phyloP scores from a whole-genome alignment of 2,329 filamentous ascomycete genomes.

The Diaporthe nobilis region DNA sequence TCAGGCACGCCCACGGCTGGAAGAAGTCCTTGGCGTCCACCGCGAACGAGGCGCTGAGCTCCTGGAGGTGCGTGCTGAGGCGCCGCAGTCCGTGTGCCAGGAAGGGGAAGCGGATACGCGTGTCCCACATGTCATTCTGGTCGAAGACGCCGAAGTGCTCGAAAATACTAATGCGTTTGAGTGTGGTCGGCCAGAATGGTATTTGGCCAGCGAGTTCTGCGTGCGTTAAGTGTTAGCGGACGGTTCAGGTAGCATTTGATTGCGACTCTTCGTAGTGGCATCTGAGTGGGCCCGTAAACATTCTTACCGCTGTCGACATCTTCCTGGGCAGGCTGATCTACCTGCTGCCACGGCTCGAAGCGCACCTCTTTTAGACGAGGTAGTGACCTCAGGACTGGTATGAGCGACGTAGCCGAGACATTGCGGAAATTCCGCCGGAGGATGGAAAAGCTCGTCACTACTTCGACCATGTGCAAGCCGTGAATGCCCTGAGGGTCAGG shows the following conservation, averaged over 20 bases:
- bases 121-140: conserved; percentile 12
- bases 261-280: no score
- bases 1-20: conserved; percentile 41
- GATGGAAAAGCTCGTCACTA: conserved; percentile 38
- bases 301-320: conserved; percentile 41
- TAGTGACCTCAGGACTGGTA: conserved; percentile 36
- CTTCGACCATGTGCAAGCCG: conserved; percentile 38
- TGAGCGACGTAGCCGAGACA: conserved; percentile 38
- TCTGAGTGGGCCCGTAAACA: not conserved
- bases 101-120: conserved; percentile 31
- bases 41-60: conserved; percentile 39
- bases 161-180: conserved; percentile 41
- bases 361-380: conserved; percentile 40
- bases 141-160: conserved; percentile 41
- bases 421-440: conserved; percentile 42
- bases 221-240: not conserved
- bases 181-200: conserved; percentile 37
- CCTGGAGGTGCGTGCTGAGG: conserved; percentile 36
- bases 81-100: conserved; percentile 33
- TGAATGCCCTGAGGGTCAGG: conserved; percentile 38
- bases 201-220: conserved; percentile 40
- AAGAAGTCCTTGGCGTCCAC: conserved; percentile 44
- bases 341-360: conserved; percentile 42
- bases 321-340: conserved; percentile 37
- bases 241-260: no score